Base-by-base conservation (phyloP, 2,329 filamentous ascomycete species). In the Fusarium protoensiforme region DNA sequence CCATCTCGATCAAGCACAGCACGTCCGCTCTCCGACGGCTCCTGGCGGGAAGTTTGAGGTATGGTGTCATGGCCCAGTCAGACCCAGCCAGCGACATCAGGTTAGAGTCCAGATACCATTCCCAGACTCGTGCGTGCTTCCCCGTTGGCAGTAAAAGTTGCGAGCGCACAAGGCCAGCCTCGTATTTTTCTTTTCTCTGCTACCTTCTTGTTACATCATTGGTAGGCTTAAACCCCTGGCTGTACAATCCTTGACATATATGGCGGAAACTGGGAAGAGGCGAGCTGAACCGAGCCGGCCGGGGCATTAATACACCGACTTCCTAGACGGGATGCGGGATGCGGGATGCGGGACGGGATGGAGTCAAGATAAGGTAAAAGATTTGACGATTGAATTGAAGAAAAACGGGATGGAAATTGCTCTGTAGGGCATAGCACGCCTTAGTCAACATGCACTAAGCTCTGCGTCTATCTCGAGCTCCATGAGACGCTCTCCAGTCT, bases 251-350 rank as follows among this genome's bases (percentile, higher is more conserved):
- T 31, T 31, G 39, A 61, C 29, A 24, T 33, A 22, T 22, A 35
- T 41, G 22, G 58, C 13, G 58, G 41, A 48, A 61, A 51, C 58
- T 61, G 29, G 39, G 39, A 61, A 48, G 57, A 60, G 57, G 38
- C 38, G 57, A 60, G 39, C 58, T 61, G 58, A 29, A n/a, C n/a
- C n/a, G n/a, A n/a, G n/a, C n/a, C n/a, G n/a, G 11, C 31, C 46
- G 58, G 24, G 13, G 24, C 56, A 59, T 39, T 14, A 22, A 41
- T 41, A 41, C 38, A 41, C 56, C 24, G 35, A 41, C 11, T 41
- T 36, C 22, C 22, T 36, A 5, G 5, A 54, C 16, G n/a, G 48
- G 48, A 31, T 51, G 46, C 41, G 22, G 41, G 41, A 46, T 46
- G 41, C 39, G 39, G 39, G 39, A 41, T 13, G 38, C 24, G 46